phyloP scores from a whole-genome alignment of 257 asterid genomes.

The Vinca minor region DNA sequence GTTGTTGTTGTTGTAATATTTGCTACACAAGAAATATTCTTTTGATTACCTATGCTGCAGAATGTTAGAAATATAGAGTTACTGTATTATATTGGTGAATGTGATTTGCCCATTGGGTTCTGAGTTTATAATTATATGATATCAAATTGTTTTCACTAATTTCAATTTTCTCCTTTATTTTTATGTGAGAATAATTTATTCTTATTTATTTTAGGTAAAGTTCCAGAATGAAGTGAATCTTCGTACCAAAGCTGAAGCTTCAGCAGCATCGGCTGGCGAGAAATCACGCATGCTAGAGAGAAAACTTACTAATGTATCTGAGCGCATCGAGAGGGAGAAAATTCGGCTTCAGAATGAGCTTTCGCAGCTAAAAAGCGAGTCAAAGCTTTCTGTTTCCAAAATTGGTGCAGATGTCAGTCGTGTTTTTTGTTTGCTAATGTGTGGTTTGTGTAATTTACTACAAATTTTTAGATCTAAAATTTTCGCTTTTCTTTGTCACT shows the following conservation, averaged over 20 bases:
- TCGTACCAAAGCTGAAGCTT: slow-evolving; percentile 67
- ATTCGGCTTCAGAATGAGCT: slow-evolving; percentile 67
- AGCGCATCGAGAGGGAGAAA: slow-evolving; percentile 64
- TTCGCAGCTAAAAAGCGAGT: slow-evolving; percentile 68
- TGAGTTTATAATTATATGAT: background rate
- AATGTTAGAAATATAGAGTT: background rate
- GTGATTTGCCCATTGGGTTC: background rate
- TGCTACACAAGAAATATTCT: background rate
- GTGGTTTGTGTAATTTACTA: background rate
- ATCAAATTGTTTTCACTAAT: background rate
- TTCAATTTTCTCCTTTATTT: background rate
- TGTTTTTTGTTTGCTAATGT: background rate
- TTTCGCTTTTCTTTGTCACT: slow-evolving; percentile 17
- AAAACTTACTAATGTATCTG: slow-evolving; percentile 50
- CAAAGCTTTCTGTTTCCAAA: slow-evolving; percentile 65
- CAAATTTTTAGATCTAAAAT: slow-evolving; percentile 14
- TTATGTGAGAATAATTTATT: background rate
- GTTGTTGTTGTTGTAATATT: background rate
- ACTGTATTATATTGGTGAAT: slow-evolving; percentile 1
- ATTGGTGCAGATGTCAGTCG: slow-evolving; percentile 69
- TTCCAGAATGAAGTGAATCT: slow-evolving; percentile 61
- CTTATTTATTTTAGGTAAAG: slow-evolving; percentile 44
- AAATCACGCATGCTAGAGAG: slow-evolving; percentile 60
- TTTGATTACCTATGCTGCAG: background rate
- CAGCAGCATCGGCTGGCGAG: slow-evolving; percentile 73